Conservation (phyloP, 2,329 filamentous ascomycete species). For the Xylariomycetidae sp. region DNA sequence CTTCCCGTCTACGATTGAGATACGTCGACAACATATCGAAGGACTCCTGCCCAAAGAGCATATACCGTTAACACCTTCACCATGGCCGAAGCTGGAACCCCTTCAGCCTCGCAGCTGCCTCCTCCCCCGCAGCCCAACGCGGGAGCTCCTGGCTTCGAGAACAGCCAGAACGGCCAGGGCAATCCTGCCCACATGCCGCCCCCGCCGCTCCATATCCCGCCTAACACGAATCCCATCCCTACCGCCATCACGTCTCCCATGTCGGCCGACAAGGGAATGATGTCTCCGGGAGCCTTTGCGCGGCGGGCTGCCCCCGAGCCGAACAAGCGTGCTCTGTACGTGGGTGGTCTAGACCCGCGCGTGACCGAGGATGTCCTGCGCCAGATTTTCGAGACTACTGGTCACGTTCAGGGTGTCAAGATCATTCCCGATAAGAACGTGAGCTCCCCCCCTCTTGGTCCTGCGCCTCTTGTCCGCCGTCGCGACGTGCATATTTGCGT, state of each 20-base stretch:
- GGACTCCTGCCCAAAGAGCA: too few species aligned
- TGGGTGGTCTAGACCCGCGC: conserved; percentile 88
- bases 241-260: conserved; percentile 87
- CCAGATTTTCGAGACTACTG: conserved; percentile 98
- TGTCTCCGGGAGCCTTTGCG: conserved; percentile 83
- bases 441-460: conserved; percentile 40
- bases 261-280: conserved; percentile 63
- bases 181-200: conserved; percentile 80
- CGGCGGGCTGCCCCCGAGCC: conserved; percentile 93
- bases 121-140: conserved; percentile 63
- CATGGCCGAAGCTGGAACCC: conserved; percentile 75
- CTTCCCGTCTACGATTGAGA: too few species aligned
- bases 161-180: conserved; percentile 65
- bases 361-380: conserved; percentile 95
- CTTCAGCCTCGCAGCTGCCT: conserved; percentile 62
- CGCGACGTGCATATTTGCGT: neutral
- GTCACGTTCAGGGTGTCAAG: conserved; percentile 97
- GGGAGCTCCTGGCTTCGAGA: conserved; percentile 74
- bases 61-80: conserved; percentile 29
- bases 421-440: conserved; percentile 99
- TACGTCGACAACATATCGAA: too few species aligned
- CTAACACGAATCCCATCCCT: conserved; percentile 93
- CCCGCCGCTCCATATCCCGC: conserved; percentile 86
- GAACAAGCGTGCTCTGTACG: conserved; percentile 96
- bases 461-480: neutral